A percentile compares a stretch with the other conserved stretches of the same genome.
Conservation (phyloP, 495 filamentous ascomycete genomes). For the Penicillium flavigenum region DNA sequence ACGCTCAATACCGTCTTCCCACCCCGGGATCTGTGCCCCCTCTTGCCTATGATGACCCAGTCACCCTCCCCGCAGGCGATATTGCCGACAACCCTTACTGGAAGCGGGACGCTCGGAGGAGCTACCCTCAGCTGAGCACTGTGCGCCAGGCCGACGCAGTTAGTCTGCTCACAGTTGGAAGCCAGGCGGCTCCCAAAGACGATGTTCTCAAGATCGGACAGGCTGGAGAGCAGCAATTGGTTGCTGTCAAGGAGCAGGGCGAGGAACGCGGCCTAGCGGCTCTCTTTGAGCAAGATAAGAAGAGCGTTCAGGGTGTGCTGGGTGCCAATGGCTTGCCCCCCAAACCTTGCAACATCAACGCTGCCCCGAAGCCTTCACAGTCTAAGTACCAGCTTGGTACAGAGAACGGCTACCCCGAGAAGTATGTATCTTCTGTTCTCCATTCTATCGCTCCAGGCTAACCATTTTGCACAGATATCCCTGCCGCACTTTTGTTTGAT, state of each 20-base stretch:
- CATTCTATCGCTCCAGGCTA: slow-evolving; percentile 14
- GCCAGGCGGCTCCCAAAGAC: slow-evolving; percentile 73
- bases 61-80: slow-evolving; percentile 88
- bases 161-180: slow-evolving; percentile 81
- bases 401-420: slow-evolving; percentile 51
- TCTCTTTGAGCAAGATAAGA: slow-evolving; percentile 68
- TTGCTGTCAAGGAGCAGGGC: slow-evolving; percentile 76
- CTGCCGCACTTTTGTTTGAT: slow-evolving; percentile 54
- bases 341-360: slow-evolving; percentile 64
- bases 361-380: slow-evolving; percentile 22
- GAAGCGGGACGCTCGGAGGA: slow-evolving; percentile 86
- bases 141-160: slow-evolving; percentile 85
- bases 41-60: slow-evolving; percentile 78
- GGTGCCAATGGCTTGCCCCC: slow-evolving; percentile 77
- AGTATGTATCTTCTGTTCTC: slow-evolving; percentile 36
- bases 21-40: slow-evolving; percentile 79
- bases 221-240: slow-evolving; percentile 75
- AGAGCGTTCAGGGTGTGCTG: slow-evolving; percentile 63
- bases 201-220: slow-evolving; percentile 76
- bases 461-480: slow-evolving; percentile 44
- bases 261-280: slow-evolving; percentile 66
- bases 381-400: slow-evolving; percentile 46
- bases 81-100: slow-evolving; percentile 98
- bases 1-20: slow-evolving; percentile 88
- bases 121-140: slow-evolving; percentile 78